Percentiles rank a stretch among this genome's conserved stretches.
phyloP scores from a whole-genome alignment of 139 green algal species.

The Coelastrella sp. region DNA sequence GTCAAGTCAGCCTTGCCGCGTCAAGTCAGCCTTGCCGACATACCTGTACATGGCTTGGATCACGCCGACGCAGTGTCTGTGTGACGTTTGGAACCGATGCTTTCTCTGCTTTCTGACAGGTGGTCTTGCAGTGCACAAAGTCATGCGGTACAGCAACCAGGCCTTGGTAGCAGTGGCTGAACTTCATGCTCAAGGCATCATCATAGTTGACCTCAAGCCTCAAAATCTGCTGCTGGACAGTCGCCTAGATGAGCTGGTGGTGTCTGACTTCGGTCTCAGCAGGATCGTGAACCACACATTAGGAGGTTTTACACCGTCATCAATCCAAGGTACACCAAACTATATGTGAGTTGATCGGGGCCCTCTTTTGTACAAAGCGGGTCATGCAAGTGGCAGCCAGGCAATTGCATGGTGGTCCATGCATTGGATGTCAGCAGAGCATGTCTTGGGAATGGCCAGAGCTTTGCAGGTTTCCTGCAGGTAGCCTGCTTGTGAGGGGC shows the following conservation, averaged over 20 bases:
- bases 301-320: not conserved
- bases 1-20: no score
- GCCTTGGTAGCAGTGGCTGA: not conserved
- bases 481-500: no score
- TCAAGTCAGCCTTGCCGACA: no score
- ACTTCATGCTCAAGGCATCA: not conserved
- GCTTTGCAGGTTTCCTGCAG: no score
- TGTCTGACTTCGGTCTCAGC: conserved; percentile 5
- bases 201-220: conserved; percentile 12
- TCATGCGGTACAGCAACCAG: not conserved
- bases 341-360: not conserved
- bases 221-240: conserved; percentile 9
- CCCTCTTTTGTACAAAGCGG: no score
- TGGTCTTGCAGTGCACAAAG: not conserved
- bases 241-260: not conserved
- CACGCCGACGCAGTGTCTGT: not conserved
- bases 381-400: no score
- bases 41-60: no score
- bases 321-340: not conserved
- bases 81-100: not conserved
- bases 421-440: no score
- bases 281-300: conserved; percentile 6
- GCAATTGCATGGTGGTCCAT: no score
- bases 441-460: no score
- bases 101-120: not conserved